phyloP scores from a whole-genome alignment of 1,284 basidiomycete genomes.

The Sporisorium reilianum region DNA sequence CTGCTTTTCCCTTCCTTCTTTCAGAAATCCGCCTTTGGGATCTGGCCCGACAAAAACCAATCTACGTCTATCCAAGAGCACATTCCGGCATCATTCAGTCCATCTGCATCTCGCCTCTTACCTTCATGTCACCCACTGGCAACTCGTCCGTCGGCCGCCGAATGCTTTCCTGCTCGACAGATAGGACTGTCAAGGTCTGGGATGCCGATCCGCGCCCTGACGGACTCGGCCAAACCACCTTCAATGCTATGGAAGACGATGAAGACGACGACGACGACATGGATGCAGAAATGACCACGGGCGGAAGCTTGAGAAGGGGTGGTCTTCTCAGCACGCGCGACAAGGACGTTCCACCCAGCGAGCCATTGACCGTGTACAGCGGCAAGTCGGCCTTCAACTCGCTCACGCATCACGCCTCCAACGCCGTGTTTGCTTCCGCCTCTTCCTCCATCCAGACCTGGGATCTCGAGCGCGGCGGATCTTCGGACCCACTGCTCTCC shows the following conservation, averaged over 20 bases:
- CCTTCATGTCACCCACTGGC: slow-evolving; percentile 60
- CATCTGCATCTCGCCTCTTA: slow-evolving; percentile 81
- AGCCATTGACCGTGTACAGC: slow-evolving; percentile 64
- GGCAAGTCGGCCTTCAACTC: slow-evolving; percentile 74
- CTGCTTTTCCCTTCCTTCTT: background rate
- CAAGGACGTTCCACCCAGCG: slow-evolving; percentile 48
- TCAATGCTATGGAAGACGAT: slow-evolving; percentile 51
- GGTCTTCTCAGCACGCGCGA: slow-evolving; percentile 60
- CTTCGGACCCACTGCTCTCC: slow-evolving; percentile 73
- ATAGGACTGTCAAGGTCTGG: slow-evolving; percentile 94
- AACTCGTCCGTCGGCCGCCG: slow-evolving; percentile 71
- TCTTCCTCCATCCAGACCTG: slow-evolving; percentile 94
- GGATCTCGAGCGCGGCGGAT: slow-evolving; percentile 87
- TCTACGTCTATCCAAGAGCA: slow-evolving; percentile 80
- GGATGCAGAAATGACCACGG: slow-evolving; percentile 52
- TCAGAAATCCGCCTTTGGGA: slow-evolving; percentile 89
- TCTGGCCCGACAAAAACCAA: slow-evolving; percentile 77
- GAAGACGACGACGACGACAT: slow-evolving; percentile 68
- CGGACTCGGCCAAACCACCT: slow-evolving; percentile 66
- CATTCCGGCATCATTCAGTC: slow-evolving; percentile 86
- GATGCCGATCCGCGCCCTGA: slow-evolving; percentile 71
- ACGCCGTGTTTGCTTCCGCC: slow-evolving; percentile 90
- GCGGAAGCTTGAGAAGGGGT: slow-evolving; percentile 50
- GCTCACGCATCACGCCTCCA: slow-evolving; percentile 90
- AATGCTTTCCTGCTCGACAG: slow-evolving; percentile 89